Evolutionary conservation across 164 flowering plant species (phyloP), one percentile per base, ranked within the genome.

Genomic region (Brasenia schreberi): DNA sequence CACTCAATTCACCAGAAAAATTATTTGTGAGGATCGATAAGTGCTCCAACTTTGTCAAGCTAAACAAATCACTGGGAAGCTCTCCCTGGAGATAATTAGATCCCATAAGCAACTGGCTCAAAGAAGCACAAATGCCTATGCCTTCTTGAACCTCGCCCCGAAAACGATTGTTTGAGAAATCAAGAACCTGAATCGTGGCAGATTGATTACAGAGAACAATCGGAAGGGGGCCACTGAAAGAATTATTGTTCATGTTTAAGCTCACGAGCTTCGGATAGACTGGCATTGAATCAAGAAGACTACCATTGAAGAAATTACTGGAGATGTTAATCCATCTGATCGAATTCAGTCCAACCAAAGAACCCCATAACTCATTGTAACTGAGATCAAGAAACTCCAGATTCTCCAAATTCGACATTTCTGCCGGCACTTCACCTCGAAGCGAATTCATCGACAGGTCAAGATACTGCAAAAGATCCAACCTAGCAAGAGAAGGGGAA

Each of bases 311-410:
- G 14, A 19, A 59, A 39, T 72, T 72, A 44, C 62, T 59, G 16
- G 70, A 72, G 42, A 75, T 52, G 56, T 75, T 65, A 9, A 75
- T 53, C 10, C 59, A 18, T 19, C 58, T 64, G 19, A 69, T 45
- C n/a, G 74, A 59, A 7, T 61, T 71, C 12, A 71, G 43, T 49
- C 68, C 61, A 10, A 10, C 19, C 53, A 71, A 49, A 1, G 43
- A 53, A 10, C 71, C 74, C 12, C 27, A 52, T 42, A 65, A 68
- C 6, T 65, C 6, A 59, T 76, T 76, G 4, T 62, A 7, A 64
- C 78, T 72, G 68, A 72, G 64, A 65, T 76, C 78, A 11, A 76
- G 66, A 18, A 64, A 62, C 23, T 69, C 53, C 64, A 76, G 67
- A 7, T 67, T 63, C 39, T 44, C 68, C 60, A 76, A 67, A 49